Conservation (phyloP, 768 basidiomycete species). For the Leccinellum rugosiceps region DNA sequence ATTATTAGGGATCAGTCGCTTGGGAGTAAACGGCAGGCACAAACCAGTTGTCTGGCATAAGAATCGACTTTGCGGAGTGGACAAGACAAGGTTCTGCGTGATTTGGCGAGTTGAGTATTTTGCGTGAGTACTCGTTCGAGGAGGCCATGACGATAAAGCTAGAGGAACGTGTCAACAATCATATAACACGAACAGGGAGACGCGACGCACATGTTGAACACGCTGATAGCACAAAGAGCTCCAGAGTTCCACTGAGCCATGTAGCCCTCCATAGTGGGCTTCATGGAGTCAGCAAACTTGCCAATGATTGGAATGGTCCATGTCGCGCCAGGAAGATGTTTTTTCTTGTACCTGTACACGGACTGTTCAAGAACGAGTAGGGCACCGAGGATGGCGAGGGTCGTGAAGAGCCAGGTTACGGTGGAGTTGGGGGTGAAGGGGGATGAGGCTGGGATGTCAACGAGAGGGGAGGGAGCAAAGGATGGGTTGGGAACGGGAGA, state of each 20-base stretch:
- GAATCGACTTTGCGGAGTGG: constrained; percentile 82
- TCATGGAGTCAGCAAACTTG: constrained; percentile 89
- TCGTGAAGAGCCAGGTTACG: constrained; percentile 62
- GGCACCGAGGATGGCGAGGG: constrained; percentile 61
- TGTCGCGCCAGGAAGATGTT: constrained; percentile 75
- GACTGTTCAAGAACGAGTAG: constrained; percentile 86
- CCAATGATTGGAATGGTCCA: constrained; percentile 99
- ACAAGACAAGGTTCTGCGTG: constrained; percentile 95
- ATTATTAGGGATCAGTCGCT: neutral
- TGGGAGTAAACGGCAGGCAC: constrained; percentile 12
- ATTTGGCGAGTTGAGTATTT: constrained; percentile 91
- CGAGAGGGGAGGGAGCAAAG: constrained; percentile 37
- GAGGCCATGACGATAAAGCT: constrained; percentile 99
- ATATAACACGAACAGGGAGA: neutral
- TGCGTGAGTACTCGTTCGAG: constrained; percentile 87
- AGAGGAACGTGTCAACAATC: constrained; percentile 8
- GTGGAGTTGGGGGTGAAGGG: constrained; percentile 33
- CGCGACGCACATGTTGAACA: constrained; percentile 89
- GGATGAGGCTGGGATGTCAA: constrained; percentile 49
- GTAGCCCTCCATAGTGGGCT: constrained; percentile 90
- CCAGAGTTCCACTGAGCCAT: constrained; percentile 91
- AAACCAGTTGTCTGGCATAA: constrained; percentile 85
- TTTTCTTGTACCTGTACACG: constrained; percentile 88
- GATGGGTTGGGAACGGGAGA: constrained; percentile 40
- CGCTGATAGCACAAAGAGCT: constrained; percentile 83